Conservation (phyloP, 495 filamentous ascomycete species). For the Penicillium parvum region DNA sequence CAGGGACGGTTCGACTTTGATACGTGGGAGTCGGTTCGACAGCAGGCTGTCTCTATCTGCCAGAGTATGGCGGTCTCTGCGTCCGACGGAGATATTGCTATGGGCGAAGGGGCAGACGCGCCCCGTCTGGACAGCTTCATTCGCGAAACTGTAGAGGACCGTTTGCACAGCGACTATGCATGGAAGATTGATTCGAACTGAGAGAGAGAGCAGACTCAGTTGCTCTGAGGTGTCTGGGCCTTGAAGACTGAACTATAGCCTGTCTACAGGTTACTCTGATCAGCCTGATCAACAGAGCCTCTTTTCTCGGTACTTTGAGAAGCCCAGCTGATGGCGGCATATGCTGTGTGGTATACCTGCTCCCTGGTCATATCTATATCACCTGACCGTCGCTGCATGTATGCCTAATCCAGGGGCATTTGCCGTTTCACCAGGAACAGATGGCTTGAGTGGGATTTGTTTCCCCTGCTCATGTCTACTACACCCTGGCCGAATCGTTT, state of each 20-base stretch:
- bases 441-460: no score
- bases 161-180: slow-evolving; percentile 34
- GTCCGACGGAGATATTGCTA: slow-evolving; percentile 43
- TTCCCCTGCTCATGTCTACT: no score
- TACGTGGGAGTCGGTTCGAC: slow-evolving; percentile 69
- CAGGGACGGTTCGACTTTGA: slow-evolving; percentile 72
- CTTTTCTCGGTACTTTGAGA: no score
- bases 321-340: background rate
- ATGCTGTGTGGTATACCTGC: slow-evolving; percentile 2
- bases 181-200: slow-evolving; percentile 41
- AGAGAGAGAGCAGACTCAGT: slow-evolving; percentile 6
- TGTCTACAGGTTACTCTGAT: background rate
- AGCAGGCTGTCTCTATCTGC: slow-evolving; percentile 61
- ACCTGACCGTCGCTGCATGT: slow-evolving; percentile 15
- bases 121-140: slow-evolving; percentile 56
- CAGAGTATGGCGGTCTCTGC: slow-evolving; percentile 36
- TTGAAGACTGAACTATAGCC: background rate
- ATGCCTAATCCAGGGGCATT: background rate
- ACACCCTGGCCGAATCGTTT: no score
- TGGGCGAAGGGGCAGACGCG: slow-evolving; percentile 30
- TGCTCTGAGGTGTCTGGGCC: no score
- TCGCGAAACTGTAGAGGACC: slow-evolving; percentile 56
- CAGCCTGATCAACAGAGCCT: background rate
- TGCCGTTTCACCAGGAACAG: background rate
- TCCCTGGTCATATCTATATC: slow-evolving; percentile 7